A percentile compares a stretch with the other conserved stretches of the same genome.
Evolutionary conservation across 2,329 filamentous ascomycete species (phyloP).

Genomic region (Alternaria sp.): DNA sequence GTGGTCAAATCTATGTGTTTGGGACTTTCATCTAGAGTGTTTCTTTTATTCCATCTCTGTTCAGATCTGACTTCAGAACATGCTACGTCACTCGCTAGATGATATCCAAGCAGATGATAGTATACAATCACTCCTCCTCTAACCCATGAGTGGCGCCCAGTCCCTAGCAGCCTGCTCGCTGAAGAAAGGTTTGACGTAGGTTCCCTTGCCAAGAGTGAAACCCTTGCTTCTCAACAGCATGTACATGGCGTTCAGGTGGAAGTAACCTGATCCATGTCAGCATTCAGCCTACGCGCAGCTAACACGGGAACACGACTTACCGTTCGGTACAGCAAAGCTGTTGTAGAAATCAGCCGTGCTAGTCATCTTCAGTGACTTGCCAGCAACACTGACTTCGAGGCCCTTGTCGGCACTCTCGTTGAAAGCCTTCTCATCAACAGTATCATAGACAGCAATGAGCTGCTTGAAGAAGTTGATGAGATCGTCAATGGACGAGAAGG

Average conservation of each 20-base stretch:
- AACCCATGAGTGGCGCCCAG: slow-evolving; percentile 30
- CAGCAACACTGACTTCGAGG: slow-evolving; percentile 18
- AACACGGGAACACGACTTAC: background rate
- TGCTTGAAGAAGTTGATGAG: slow-evolving; percentile 31
- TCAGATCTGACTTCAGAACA: background rate
- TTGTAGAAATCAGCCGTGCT: slow-evolving; percentile 23
- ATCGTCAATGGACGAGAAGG: slow-evolving; percentile 26
- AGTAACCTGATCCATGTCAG: slow-evolving; percentile 14
- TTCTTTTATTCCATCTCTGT: background rate
- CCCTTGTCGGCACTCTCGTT: slow-evolving; percentile 28
- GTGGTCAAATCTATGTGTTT: background rate
- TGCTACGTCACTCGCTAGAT: background rate
- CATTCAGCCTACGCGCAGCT: background rate
- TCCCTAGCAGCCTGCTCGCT: slow-evolving; percentile 30
- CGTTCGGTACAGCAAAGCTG: slow-evolving; percentile 29
- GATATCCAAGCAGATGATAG: background rate
- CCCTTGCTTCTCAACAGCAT: slow-evolving; percentile 32
- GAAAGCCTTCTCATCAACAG: slow-evolving; percentile 27
- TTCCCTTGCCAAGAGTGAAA: slow-evolving; percentile 27
- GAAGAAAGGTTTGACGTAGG: slow-evolving; percentile 27
- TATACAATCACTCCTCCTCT: background rate
- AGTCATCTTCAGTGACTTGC: slow-evolving; percentile 23
- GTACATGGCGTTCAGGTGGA: slow-evolving; percentile 37
- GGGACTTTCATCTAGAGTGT: background rate
- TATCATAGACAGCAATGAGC: slow-evolving; percentile 19